Evolutionary conservation across 371 early-diverging fungal species (phyloP), one percentile per base, ranked within the genome.

Genomic region (Mortierella sp.): DNA sequence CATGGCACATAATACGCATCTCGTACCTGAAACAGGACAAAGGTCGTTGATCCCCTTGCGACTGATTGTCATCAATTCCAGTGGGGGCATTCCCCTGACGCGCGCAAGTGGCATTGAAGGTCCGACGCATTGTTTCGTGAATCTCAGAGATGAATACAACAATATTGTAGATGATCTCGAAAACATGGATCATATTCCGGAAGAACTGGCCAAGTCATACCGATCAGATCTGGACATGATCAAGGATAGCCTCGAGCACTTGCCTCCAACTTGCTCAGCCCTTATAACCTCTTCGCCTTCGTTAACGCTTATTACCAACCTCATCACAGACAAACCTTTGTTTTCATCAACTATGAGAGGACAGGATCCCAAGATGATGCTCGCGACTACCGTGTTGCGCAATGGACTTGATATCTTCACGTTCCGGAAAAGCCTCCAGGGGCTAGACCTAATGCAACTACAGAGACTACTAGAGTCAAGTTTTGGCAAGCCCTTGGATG

Each of bases 311-410:
- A 87, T 89, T 68, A 70, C 87, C 65, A 89, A 89, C 71, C 77
- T 88, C 16, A 87, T 93, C 43, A 87, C 92, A n/a, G 93, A 89
- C 59, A 91, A 90, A 65, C 90, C 90, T 38, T 67, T 85, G 65
- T 79, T 76, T 67, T 87, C 78, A 59, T 82, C 80, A n/a, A 80
- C 81, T 11, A 74, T 69, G 72, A 74, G 73, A 47, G 84, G 69
- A 55, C 76, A 74, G 38, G 74, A 75, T 21, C 69, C 65, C 15
- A 69, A 79, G 41, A 55, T 58, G 11, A 80, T 66, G 55, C 76
- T 80, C 1, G 81, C 77, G 21, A 90, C 93, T 0, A 96, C 96
- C 0, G 91, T 97, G 5, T 76, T 96, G 28, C 91, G 96, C 0
- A 89, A 88, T 59, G 97, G 97, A 24, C 87, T 94, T 65, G 88